Evolutionary conservation across 2,329 filamentous ascomycete genomes (phyloP), one percentile per base, ranked within the genome.

Genomic region (Domatiomyces catenatus): DNA sequence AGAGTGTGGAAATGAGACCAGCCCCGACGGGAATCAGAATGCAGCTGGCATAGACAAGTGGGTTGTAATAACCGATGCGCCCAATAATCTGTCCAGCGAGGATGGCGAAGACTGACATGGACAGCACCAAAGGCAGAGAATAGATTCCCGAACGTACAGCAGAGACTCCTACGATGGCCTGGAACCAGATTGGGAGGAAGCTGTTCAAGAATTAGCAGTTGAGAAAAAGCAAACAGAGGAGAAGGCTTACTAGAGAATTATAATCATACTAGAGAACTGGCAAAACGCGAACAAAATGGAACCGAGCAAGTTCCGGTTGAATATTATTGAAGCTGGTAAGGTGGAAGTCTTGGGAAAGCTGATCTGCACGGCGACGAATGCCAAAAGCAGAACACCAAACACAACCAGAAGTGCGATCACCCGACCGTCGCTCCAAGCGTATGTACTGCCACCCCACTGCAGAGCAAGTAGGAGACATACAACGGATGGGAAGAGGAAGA

Each of bases 401-500:
- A 65, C 44, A 1, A 62, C 52, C 6, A 67, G 54, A 17, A 66
- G 55, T 1, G 57, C 59, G 36, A 67, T 61, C 26, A 66, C 60
- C 5, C 60, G 60, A 3, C 54, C 56, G n/a, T 60, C 57, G 39
- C 49, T 58, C 65, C 64, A 67, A 32, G 56, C 19, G 32, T 60
- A 58, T 2, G 52, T 62, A 5, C 54, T 49, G 8, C 58, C 63
- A 15, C 61, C 63, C 59, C 60, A 64, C 49, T 64, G 61, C n/a
- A 75, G 60, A 0, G 71, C 73, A 1, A 75, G 61, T 51, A 75
- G 64, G 1, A 73, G 54, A 59, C 71, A 69, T 47, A 73, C 61
- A 7, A 70, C 61, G 10, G 65, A 63, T 0, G 65, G 68, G 2
- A 74, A 58, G 47, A 75, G 67, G 7, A 71, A 61, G 2, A 65